These are phyloP conservation scores for Neodidymelliopsis sp. DNA, from an alignment of 2,329 filamentous ascomycete species.

Conservation along the genomic window DNA sequence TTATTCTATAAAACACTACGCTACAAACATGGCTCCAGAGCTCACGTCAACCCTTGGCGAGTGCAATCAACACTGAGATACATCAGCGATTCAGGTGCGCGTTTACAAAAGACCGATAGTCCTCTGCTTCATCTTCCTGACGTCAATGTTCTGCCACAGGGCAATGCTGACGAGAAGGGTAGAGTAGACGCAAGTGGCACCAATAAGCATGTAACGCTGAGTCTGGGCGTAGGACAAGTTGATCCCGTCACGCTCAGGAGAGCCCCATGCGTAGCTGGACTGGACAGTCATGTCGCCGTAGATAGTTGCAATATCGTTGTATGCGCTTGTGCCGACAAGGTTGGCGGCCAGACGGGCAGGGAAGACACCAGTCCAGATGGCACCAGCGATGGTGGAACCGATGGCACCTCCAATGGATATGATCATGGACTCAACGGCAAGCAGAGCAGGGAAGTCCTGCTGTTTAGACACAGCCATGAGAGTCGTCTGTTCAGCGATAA, in stretches of 20 bases:
- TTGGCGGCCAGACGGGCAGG: slow-evolving; percentile 55
- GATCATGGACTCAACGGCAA: slow-evolving; percentile 64
- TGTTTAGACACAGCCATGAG: slow-evolving; percentile 45
- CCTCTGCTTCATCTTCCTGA: slow-evolving; percentile 44
- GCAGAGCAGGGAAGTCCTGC: slow-evolving; percentile 42
- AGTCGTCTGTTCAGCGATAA: slow-evolving; percentile 45
- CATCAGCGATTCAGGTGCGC: background rate
- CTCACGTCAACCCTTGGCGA: background rate
- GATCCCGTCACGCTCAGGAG: slow-evolving; percentile 55
- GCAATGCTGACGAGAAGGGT: slow-evolving; percentile 33
- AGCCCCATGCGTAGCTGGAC: slow-evolving; percentile 60
- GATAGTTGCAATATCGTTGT: slow-evolving; percentile 51
- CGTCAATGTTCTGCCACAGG: slow-evolving; percentile 42
- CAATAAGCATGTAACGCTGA: slow-evolving; percentile 49
- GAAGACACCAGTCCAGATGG: slow-evolving; percentile 70
- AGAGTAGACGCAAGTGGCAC: slow-evolving; percentile 40
- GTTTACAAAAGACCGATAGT: slow-evolving; percentile 41
- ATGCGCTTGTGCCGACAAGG: slow-evolving; percentile 56
- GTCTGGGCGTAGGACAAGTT: slow-evolving; percentile 47
- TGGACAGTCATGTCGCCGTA: slow-evolving; percentile 64
- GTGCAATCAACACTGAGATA: background rate
- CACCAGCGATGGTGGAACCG: slow-evolving; percentile 63
- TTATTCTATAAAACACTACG: background rate
- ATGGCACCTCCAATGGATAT: slow-evolving; percentile 61
- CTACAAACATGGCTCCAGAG: slow-evolving; percentile 5